Base-by-base conservation (phyloP, 768 basidiomycete genomes). In the Mycena galopus region DNA sequence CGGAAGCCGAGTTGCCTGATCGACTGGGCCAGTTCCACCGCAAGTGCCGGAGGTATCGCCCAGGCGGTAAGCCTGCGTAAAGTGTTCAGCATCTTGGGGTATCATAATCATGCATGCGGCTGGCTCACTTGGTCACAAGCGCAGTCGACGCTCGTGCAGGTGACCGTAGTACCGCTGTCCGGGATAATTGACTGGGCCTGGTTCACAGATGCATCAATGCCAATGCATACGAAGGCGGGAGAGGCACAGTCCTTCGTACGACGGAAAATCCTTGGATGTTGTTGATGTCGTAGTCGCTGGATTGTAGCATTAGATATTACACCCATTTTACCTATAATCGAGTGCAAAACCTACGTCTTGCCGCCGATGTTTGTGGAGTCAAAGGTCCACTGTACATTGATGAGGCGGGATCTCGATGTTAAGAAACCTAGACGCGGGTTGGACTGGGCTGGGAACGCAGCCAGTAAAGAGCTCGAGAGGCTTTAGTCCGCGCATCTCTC, bases 371-470 rank as follows among this genome's bases (percentile, higher is more conserved):
- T 58, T 21, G 66, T 17, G 14, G 66, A 29, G 42, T 67, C 66
- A 16, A 67, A 67, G 5, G 35, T 65, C 64, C 64, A 65, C 64
- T 65, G 63, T 32, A n/a, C n/a, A n/a, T n/a, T n/a, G n/a, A n/a
- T n/a, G n/a, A n/a, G n/a, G n/a, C n/a, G n/a, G n/a, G n/a, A n/a
- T n/a, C n/a, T n/a, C n/a, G n/a, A n/a, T n/a, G n/a, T n/a, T n/a
- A n/a, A n/a, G n/a, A n/a, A n/a, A n/a, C n/a, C n/a, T n/a, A n/a
- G n/a, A n/a, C n/a, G n/a, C n/a, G n/a, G n/a, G n/a, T n/a, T n/a
- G n/a, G n/a, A n/a, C n/a, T n/a, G n/a, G n/a, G n/a, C n/a, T n/a
- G n/a, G n/a, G n/a, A n/a, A n/a, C n/a, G n/a, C n/a, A n/a, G n/a
- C n/a, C n/a, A n/a, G n/a, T n/a, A n/a, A n/a, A n/a, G n/a, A n/a